phyloP scores from a whole-genome alignment of 2,329 filamentous ascomycete genomes.

The Sporothrix protearum region DNA sequence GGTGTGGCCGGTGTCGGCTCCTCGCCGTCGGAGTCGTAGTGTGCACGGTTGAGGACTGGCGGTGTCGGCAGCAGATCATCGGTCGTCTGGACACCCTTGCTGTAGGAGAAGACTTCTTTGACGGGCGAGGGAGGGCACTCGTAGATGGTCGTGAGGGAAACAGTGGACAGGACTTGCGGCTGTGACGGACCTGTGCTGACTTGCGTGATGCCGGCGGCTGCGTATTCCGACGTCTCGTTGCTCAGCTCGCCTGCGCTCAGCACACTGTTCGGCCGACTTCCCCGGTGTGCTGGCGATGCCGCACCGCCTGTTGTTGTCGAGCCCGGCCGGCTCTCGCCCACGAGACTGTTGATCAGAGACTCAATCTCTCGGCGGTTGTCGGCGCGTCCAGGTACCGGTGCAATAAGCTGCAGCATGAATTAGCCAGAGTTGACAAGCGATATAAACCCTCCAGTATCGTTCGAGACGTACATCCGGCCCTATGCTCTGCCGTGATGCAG shows the following conservation, averaged over 20 bases:
- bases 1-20: conserved; percentile 54
- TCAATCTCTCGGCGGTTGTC: conserved; percentile 76
- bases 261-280: conserved; percentile 81
- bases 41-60: conserved; percentile 50
- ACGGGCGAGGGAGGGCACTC: conserved; percentile 73
- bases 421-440: not conserved
- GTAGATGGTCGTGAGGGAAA: conserved; percentile 70
- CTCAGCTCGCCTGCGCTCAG: conserved; percentile 78
- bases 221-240: conserved; percentile 64
- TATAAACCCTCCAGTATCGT: too few relatives aligned
- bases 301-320: conserved; percentile 62
- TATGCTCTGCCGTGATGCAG: conserved; percentile 63
- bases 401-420: conserved; percentile 51
- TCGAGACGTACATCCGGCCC: conserved; percentile 62
- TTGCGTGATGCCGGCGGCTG: conserved; percentile 42
- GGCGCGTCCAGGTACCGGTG: conserved; percentile 66
- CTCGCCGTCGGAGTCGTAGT: conserved; percentile 62
- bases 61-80: conserved; percentile 64
- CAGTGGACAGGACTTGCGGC: conserved; percentile 69
- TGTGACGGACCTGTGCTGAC: conserved; percentile 23
- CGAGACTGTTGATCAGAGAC: conserved; percentile 75
- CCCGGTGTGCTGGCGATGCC: conserved; percentile 62
- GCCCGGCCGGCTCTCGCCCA: conserved; percentile 71
- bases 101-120: conserved; percentile 90
- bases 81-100: conserved; percentile 90